These are phyloP conservation scores for Rostrohypoxylon terebratum DNA, from an alignment of 495 filamentous ascomycete genomes.

Conservation along the genomic window DNA sequence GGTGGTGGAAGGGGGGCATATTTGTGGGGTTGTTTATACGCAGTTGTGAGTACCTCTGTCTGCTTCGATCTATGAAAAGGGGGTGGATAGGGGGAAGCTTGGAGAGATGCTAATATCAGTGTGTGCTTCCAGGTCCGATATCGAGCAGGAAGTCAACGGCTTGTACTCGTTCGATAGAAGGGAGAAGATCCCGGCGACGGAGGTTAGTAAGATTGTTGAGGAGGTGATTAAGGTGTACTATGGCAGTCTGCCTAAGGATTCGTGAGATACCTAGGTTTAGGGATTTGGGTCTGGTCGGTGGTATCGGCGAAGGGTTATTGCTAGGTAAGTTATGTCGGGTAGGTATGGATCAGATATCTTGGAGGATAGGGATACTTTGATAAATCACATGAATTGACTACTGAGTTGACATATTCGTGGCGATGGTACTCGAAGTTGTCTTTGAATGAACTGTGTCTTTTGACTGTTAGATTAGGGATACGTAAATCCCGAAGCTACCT, in stretches of 20 bases:
- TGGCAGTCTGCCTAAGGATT: slow-evolving; percentile 34
- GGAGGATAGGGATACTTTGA: background rate
- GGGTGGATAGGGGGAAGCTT: background rate
- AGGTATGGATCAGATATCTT: background rate
- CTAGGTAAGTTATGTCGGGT: background rate
- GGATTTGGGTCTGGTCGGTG: background rate
- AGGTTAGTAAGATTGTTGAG: slow-evolving; percentile 51
- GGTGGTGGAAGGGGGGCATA: slow-evolving; percentile 44
- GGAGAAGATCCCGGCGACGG: slow-evolving; percentile 54
- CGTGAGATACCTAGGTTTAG: background rate
- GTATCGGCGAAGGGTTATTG: background rate
- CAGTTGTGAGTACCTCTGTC: slow-evolving; percentile 48
- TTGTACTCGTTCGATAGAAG: slow-evolving; percentile 71
- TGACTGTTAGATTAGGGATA: too few species aligned
- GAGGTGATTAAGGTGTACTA: slow-evolving; percentile 46
- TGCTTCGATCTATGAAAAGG: background rate
- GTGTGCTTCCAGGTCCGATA: slow-evolving; percentile 59
- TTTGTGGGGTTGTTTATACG: slow-evolving; percentile 52
- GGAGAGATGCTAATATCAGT: slow-evolving; percentile 4
- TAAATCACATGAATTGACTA: background rate
- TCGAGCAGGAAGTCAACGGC: slow-evolving; percentile 74
- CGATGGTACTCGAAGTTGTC: background rate
- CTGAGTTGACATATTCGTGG: background rate
- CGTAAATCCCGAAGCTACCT: too few species aligned
- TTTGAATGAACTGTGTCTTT: background rate